A percentile compares a stretch with the other conserved stretches of the same genome.
phyloP scores from a whole-genome alignment of 2,329 filamentous ascomycete species.

The Colletotrichum incanum region DNA sequence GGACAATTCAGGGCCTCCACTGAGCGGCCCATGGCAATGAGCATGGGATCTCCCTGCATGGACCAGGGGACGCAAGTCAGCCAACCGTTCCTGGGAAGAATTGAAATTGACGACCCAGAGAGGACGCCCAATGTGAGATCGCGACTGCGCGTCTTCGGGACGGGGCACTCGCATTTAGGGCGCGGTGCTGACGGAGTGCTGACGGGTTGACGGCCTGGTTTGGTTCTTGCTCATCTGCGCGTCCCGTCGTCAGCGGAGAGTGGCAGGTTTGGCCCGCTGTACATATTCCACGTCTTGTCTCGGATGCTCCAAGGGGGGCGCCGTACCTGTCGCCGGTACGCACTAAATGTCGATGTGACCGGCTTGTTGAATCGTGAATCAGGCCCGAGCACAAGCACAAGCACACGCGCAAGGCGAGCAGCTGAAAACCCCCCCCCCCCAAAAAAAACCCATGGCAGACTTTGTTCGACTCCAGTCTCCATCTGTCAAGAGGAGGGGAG shows the following conservation, averaged over 20 bases:
- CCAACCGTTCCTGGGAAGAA: slow-evolving; percentile 23
- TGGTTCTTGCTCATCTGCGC: slow-evolving; percentile 24
- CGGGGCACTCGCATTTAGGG: slow-evolving; percentile 1
- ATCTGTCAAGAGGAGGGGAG: slow-evolving; percentile 1
- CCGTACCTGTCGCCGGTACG: not conserved
- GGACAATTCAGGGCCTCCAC: slow-evolving; percentile 30
- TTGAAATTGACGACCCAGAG: slow-evolving; percentile 39
- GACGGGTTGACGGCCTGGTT: slow-evolving; percentile 26
- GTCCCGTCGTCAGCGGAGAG: slow-evolving; percentile 8
- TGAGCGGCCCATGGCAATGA: not conserved
- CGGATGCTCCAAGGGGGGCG: slow-evolving; percentile 29
- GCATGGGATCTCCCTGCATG: slow-evolving; percentile 28
- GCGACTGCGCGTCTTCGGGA: slow-evolving; percentile 8
- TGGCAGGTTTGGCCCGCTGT: slow-evolving; percentile 16
- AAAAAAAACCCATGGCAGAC: not conserved
- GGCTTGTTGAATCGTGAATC: slow-evolving; percentile 36
- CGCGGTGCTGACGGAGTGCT: not conserved
- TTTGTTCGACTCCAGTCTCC: not conserved
- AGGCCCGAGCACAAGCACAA: slow-evolving; percentile 26
- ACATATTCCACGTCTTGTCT: slow-evolving; percentile 30
- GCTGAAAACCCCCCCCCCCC: too few relatives aligned
- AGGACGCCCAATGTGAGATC: slow-evolving; percentile 13
- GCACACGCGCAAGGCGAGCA: not conserved
- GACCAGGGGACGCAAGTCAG: slow-evolving; percentile 12
- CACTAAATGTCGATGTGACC: slow-evolving; percentile 12